These are phyloP conservation scores for Euphorbia schlechtendalii DNA, from an alignment of 441 rosid species.

Conservation along the genomic window DNA sequence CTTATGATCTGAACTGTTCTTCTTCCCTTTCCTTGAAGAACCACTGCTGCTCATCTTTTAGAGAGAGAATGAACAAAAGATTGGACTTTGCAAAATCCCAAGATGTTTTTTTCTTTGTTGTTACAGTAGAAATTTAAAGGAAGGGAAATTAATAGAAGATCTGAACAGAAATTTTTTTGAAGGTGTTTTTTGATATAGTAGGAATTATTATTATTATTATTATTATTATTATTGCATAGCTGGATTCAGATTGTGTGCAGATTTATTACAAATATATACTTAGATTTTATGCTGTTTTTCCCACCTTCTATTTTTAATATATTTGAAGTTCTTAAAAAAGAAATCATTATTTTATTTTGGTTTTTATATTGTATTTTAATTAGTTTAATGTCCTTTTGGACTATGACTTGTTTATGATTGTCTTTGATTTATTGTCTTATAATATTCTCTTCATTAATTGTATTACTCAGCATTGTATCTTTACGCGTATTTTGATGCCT, in stretches of 20 bases:
- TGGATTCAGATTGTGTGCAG: slow-evolving; percentile 79
- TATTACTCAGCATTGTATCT: too few species aligned
- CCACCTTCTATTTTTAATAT: slow-evolving; percentile 26
- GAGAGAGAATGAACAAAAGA: slow-evolving; percentile 2
- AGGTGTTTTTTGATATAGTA: slow-evolving; percentile 26
- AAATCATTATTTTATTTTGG: too few species aligned
- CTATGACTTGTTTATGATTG: slow-evolving; percentile 42
- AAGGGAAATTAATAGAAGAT: too few species aligned
- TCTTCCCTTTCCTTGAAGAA: slow-evolving; percentile 70
- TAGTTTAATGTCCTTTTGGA: slow-evolving; percentile 25
- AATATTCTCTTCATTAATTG: too few species aligned
- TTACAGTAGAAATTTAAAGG: background rate
- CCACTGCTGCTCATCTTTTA: slow-evolving; percentile 53
- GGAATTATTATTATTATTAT: too few species aligned
- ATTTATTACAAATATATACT: slow-evolving; percentile 54
- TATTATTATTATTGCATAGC: slow-evolving; percentile 83
- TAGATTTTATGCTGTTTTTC: slow-evolving; percentile 53
- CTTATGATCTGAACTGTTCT: slow-evolving; percentile 67
- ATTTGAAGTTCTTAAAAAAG: background rate
- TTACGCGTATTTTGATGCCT: too few species aligned
- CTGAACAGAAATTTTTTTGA: too few species aligned
- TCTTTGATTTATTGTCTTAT: slow-evolving; percentile 21
- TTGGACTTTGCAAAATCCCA: slow-evolving; percentile 23
- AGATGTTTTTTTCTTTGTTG: background rate
- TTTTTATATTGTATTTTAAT: slow-evolving; percentile 11